These are phyloP conservation scores for Penicillium manginii DNA, from an alignment of 495 filamentous ascomycete species.

Conservation along the genomic window DNA sequence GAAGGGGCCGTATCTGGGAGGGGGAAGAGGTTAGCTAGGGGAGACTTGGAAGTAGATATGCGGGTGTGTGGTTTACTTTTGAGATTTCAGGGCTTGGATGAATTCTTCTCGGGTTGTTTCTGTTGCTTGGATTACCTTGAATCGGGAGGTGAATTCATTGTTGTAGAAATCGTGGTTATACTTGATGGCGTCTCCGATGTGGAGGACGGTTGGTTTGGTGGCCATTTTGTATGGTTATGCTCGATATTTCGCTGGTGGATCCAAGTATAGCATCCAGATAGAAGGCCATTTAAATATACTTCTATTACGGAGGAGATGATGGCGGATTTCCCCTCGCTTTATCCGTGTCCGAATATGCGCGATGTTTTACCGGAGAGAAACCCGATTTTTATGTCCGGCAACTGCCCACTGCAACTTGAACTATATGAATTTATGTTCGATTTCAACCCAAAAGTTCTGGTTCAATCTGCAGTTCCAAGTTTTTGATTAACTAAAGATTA, in stretches of 20 bases:
- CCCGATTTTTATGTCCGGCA: background rate
- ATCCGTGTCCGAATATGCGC: constrained; percentile 2
- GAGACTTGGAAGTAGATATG: background rate
- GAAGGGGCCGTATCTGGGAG: constrained; percentile 63
- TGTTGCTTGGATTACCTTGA: constrained; percentile 58
- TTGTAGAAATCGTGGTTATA: constrained; percentile 61
- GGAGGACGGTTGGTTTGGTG: constrained; percentile 52
- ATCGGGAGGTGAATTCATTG: constrained; percentile 49
- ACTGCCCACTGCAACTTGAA: too few relatives aligned
- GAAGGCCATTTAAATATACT: background rate
- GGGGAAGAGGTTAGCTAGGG: background rate
- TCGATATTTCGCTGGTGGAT: too few relatives aligned
- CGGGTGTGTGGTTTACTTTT: constrained; percentile 21
- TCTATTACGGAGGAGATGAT: background rate
- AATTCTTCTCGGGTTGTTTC: constrained; percentile 58
- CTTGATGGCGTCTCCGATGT: constrained; percentile 65
- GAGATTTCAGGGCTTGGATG: constrained; percentile 58
- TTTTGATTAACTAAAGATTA: background rate
- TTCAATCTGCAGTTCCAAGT: too few relatives aligned
- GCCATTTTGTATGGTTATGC: constrained; percentile 2
- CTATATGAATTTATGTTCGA: too few relatives aligned
- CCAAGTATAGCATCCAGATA: too few relatives aligned
- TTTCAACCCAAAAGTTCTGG: too few relatives aligned
- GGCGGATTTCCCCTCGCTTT: constrained; percentile 6
- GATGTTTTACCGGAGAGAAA: constrained; percentile 4